phyloP scores from a whole-genome alignment of 2,329 filamentous ascomycete species.

The Acarospora socialis region DNA sequence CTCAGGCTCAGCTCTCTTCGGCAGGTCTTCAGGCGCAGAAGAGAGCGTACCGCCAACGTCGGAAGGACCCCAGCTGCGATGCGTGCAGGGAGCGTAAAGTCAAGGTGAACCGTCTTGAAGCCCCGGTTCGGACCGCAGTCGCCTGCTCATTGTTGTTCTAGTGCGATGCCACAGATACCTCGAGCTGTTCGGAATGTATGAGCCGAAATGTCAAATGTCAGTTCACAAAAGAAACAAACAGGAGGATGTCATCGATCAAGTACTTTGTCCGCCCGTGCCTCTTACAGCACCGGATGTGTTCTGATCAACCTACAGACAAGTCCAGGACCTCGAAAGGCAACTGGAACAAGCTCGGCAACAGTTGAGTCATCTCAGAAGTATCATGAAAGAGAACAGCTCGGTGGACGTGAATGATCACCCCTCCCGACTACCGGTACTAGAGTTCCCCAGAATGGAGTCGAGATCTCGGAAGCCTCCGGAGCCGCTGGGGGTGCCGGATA shows the following conservation, averaged over 20 bases:
- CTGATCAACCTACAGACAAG: slow-evolving; percentile 42
- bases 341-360: slow-evolving; percentile 67
- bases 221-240: slow-evolving; percentile 97
- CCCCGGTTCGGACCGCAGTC: slow-evolving; percentile 6
- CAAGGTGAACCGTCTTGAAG: slow-evolving; percentile 32
- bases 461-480: slow-evolving; percentile 51
- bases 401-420: slow-evolving; percentile 29
- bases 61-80: slow-evolving; percentile 96
- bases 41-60: slow-evolving; percentile 80
- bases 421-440: slow-evolving; percentile 32
- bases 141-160: slow-evolving; percentile 18
- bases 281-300: slow-evolving; percentile 11
- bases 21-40: slow-evolving; percentile 61
- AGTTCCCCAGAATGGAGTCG: slow-evolving; percentile 50
- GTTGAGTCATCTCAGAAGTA: slow-evolving; percentile 57
- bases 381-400: slow-evolving; percentile 38
- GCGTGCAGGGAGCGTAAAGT: slow-evolving; percentile 76
- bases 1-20: slow-evolving; percentile 22
- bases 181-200: slow-evolving; percentile 92
- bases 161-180: slow-evolving; percentile 93
- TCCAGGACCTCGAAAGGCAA: slow-evolving; percentile 92
- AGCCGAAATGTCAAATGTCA: slow-evolving; percentile 95
- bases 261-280: slow-evolving; percentile 23
- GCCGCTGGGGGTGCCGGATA: slow-evolving; percentile 49
- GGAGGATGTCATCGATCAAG: slow-evolving; percentile 98